phyloP scores from a whole-genome alignment of 176 grass and related monocot species.

The Oryza meridionalis region DNA sequence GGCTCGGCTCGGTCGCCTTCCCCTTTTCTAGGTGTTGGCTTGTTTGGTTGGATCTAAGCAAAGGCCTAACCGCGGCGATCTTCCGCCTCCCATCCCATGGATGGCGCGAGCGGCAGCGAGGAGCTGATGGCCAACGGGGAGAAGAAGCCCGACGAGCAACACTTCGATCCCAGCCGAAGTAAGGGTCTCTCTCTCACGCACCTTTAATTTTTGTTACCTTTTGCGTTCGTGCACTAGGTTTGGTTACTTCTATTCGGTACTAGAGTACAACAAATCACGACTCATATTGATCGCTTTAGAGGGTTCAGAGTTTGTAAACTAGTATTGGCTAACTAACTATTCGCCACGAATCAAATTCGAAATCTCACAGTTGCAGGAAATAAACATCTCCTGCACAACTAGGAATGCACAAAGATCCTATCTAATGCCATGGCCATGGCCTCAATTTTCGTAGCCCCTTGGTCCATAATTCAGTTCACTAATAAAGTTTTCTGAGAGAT shows the following conservation, averaged over 20 bases:
- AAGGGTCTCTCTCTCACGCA: slow-evolving; percentile 3
- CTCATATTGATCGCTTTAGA: too few species aligned
- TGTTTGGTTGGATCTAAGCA: slow-evolving; percentile 8
- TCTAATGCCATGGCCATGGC: not conserved
- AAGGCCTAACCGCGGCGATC: slow-evolving; percentile 2
- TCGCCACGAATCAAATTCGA: too few species aligned
- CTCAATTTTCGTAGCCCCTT: not conserved
- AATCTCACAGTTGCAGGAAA: not conserved
- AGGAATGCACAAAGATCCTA: not conserved
- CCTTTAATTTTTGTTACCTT: not conserved
- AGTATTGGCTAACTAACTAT: too few species aligned
- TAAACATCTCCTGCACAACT: not conserved
- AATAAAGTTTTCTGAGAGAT: not conserved
- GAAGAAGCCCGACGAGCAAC: slow-evolving; percentile 39
- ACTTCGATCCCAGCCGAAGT: slow-evolving; percentile 85
- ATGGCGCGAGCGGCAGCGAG: slow-evolving; percentile 3
- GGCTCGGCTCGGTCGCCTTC: not conserved
- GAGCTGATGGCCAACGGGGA: slow-evolving; percentile 32
- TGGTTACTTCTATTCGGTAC: not conserved
- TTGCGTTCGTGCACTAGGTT: not conserved
- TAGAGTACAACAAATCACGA: too few species aligned
- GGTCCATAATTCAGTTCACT: not conserved
- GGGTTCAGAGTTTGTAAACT: too few species aligned
- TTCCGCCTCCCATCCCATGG: slow-evolving; percentile 1
- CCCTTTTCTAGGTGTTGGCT: not conserved